phyloP scores from a whole-genome alignment of 192 early-diverging fungal genomes.

The Pilaira anomala region DNA sequence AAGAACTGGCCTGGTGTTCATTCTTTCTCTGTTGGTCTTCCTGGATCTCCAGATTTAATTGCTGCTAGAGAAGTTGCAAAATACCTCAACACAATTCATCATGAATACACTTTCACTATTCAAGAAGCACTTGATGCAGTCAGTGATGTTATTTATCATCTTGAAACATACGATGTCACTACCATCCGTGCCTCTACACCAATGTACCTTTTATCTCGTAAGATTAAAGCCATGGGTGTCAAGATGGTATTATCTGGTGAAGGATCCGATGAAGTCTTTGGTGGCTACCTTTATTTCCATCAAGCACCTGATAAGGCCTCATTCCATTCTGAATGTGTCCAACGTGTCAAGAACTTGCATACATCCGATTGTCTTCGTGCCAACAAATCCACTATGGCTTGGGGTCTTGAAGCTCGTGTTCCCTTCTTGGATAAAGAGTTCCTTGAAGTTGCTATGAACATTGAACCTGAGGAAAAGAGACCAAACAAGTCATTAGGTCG shows the following conservation, averaged over 20 bases:
- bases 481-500: constrained; percentile 55
- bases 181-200: constrained; percentile 96
- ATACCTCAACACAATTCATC: constrained; percentile 90
- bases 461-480: constrained; percentile 82
- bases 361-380: constrained; percentile 95
- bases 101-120: constrained; percentile 94
- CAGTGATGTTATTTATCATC: constrained; percentile 91
- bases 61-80: constrained; percentile 89
- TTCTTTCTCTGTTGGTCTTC: constrained; percentile 96
- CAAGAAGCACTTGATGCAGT: constrained; percentile 97
- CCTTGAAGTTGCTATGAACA: constrained; percentile 88
- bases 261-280: constrained; percentile 95
- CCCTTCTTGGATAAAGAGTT: constrained; percentile 95
- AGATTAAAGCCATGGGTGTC: constrained; percentile 97
- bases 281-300: constrained; percentile 99
- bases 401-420: constrained; percentile 98
- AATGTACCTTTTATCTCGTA: constrained; percentile 96
- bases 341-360: constrained; percentile 95
- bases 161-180: constrained; percentile 99
- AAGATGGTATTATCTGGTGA: constrained; percentile 99
- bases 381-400: constrained; percentile 99
- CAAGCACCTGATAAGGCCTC: constrained; percentile 77
- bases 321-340: constrained; percentile 91
- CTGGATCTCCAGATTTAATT: constrained; percentile 87
- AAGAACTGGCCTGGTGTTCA: constrained; percentile 83